phyloP scores from a whole-genome alignment of 176 grass and related monocot genomes.

The Rhynchospora tenuis region DNA sequence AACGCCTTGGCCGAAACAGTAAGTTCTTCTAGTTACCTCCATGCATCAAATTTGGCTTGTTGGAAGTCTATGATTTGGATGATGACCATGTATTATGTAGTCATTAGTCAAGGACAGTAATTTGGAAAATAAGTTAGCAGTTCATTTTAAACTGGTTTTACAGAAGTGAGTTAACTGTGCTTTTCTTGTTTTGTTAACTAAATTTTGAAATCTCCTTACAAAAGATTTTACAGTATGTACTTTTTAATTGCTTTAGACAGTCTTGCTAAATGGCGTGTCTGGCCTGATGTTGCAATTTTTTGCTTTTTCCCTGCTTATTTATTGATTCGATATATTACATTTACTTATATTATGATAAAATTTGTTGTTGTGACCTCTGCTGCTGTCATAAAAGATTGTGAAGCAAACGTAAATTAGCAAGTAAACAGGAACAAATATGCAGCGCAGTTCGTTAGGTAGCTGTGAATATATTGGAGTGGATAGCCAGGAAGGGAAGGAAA shows the following conservation, averaged over 20 bases:
- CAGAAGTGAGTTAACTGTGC: background rate
- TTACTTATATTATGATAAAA: background rate
- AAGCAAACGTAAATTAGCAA: too few relatives aligned
- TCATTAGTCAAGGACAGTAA: background rate
- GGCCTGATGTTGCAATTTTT: background rate
- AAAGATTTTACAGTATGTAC: background rate
- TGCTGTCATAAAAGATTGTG: background rate
- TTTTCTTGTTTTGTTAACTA: background rate
- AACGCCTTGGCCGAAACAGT: conserved; percentile 51
- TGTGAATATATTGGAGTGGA: background rate
- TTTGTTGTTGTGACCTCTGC: background rate
- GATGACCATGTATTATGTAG: background rate
- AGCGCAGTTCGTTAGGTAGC: too few relatives aligned
- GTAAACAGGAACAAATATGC: too few relatives aligned
- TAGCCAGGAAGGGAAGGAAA: background rate
- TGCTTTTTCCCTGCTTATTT: background rate
- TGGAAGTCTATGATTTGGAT: background rate
- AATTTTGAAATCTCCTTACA: background rate
- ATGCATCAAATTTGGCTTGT: background rate
- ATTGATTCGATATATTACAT: background rate
- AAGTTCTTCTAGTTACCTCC: conserved; percentile 31
- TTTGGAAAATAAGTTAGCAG: conserved; percentile 3
- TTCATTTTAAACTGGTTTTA: background rate
- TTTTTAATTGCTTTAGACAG: background rate
- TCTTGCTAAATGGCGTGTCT: background rate